phyloP scores from a whole-genome alignment of 768 basidiomycete genomes.

The Termitomyces sp. region DNA sequence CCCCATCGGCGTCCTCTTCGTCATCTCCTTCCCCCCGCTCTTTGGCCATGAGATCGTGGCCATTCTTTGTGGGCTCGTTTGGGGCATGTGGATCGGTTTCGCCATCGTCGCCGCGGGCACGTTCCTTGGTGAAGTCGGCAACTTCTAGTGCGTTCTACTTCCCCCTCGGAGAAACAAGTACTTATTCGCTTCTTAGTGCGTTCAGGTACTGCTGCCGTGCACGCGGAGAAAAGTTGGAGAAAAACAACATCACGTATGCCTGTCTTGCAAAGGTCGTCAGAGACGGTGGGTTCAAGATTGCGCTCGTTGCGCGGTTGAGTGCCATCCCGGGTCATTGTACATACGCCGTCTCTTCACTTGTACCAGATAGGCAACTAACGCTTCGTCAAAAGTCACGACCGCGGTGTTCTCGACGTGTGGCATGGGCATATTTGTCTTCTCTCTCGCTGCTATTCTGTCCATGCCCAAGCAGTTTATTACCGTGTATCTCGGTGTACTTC shows the following conservation, averaged over 20 bases:
- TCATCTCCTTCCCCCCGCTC: conserved; percentile 85
- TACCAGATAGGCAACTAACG: neutral
- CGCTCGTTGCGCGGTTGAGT: conserved; percentile 69
- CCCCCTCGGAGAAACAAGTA: neutral
- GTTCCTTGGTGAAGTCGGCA: conserved; percentile 81
- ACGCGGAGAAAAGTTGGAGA: conserved; percentile 72
- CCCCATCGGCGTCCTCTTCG: conserved; percentile 75
- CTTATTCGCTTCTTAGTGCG: conserved; percentile 38
- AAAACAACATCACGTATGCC: conserved; percentile 51
- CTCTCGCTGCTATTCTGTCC: conserved; percentile 74
- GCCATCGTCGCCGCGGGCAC: conserved; percentile 83
- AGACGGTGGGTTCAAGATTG: conserved; percentile 86
- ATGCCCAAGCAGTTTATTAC: conserved; percentile 90
- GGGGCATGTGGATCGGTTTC: conserved; percentile 86
- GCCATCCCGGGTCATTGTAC: conserved; percentile 85
- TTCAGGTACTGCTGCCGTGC: conserved; percentile 78
- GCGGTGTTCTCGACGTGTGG: conserved; percentile 88
- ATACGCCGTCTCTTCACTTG: neutral
- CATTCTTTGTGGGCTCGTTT: conserved; percentile 83
- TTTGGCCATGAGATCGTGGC: conserved; percentile 93
- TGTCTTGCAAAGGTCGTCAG: conserved; percentile 66
- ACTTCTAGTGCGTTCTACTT: conserved; percentile 62
- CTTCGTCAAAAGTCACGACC: conserved; percentile 59
- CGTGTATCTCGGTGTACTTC: conserved; percentile 82
- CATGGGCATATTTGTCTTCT: conserved; percentile 75